Evolutionary conservation across 2,329 filamentous ascomycete species (phyloP), one percentile per base, ranked within the genome.

Genomic region (Ceratocystis alfenasii): DNA sequence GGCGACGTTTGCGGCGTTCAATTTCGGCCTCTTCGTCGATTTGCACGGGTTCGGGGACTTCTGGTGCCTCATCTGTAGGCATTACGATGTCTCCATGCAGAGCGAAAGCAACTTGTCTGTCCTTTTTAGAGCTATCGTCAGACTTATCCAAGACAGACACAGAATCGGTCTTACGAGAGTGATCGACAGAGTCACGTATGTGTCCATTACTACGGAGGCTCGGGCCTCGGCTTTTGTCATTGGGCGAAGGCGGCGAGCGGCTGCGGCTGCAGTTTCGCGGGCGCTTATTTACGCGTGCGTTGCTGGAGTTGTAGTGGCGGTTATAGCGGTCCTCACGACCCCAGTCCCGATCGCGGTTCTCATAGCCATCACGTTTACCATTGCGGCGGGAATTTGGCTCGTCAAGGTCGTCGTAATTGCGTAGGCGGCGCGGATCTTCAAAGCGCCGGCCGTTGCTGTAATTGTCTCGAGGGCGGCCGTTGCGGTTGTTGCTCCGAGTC

Each of bases 11-110:
- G 65, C 92, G 88, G 71, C 90, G 87, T 74, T 95, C 89, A 71
- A 96, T 88, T 72, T 93, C 81, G 70, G 88, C 86, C 69, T 88
- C 88, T 77, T 95, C 89, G 74, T 95, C 88, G 70, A 90, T 74
- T n/a, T 82, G 80, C 70, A 85, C 79, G 66, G 81, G 77, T 69
- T 83, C 80, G 12, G 60, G 25, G 25, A 62, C 17, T 12, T 57
- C 17, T n/a, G 5, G 36, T 5, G 28, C 44, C 28, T 25, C 61
- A 60, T 67, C 55, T 22, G 60, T 63, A n/a, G 66, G n/a, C 60
- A 66, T 67, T 28, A 67, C 63, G 1, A 63, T 53, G 45, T 63
- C 63, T 20, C 62, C 62, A n/a, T 65, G 63, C 8, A 57, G n/a
- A 41, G 64, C 25, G 59, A 67, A 67, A 5, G 64, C 60, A 65